Evolutionary conservation across 2,329 filamentous ascomycete species (phyloP).

Genomic region (Fusarium setosum): DNA sequence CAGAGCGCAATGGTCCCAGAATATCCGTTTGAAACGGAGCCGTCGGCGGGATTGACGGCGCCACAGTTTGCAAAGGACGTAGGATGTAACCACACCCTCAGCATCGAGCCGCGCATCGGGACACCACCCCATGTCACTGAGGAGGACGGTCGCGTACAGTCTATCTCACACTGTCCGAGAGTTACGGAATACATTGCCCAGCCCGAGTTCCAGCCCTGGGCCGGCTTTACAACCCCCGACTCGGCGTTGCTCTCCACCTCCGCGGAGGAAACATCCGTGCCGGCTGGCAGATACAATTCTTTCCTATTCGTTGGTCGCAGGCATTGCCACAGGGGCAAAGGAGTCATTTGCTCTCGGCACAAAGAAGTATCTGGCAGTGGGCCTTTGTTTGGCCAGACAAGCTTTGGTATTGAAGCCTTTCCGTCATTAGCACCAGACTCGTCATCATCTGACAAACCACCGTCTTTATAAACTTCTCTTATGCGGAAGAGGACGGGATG

Average conservation of each 20-base stretch:
- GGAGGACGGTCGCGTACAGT: too few relatives aligned
- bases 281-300: neutral
- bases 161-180: constrained; percentile 16
- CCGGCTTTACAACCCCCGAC: neutral
- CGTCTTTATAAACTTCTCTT: neutral
- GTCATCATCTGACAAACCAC: neutral
- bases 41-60: neutral
- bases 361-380: neutral
- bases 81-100: constrained; percentile 2
- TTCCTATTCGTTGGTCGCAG: too few relatives aligned
- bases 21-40: constrained; percentile 1
- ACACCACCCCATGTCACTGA: too few relatives aligned
- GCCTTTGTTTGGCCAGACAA: neutral
- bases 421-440: constrained; percentile 2
- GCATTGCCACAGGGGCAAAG: neutral
- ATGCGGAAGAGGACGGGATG: constrained; percentile 7
- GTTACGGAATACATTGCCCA: neutral
- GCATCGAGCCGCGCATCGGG: neutral
- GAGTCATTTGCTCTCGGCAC: neutral
- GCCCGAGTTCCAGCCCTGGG: neutral
- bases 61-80: neutral
- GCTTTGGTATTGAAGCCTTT: neutral
- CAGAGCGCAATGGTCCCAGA: neutral
- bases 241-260: neutral
- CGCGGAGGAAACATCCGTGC: constrained; percentile 1